These are phyloP conservation scores for Penicillium nordicum DNA, from an alignment of 2,329 filamentous ascomycete species.

Conservation along the genomic window DNA sequence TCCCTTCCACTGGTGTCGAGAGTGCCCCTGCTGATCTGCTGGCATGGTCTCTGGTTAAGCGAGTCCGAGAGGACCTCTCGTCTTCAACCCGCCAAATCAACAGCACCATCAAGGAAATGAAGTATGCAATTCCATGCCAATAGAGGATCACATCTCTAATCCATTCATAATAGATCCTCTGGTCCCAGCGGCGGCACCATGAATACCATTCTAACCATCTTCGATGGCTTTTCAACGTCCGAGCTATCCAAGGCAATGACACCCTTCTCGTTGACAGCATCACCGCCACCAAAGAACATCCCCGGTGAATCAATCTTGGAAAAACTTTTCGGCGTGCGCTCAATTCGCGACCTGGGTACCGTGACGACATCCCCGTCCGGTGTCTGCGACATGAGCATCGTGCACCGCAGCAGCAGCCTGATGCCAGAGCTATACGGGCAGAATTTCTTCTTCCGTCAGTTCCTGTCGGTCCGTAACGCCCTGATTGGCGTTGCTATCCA, in stretches of 20 bases:
- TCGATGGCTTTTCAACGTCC: conserved; percentile 46
- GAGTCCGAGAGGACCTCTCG: conserved; percentile 51
- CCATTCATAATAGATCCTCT: conserved; percentile 28
- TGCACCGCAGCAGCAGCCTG: conserved; percentile 59
- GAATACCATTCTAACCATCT: conserved; percentile 60
- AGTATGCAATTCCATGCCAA: conserved; percentile 31
- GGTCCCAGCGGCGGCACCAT: conserved; percentile 60
- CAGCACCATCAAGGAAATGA: conserved; percentile 53
- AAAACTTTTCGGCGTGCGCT: conserved; percentile 49
- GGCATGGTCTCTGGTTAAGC: conserved; percentile 51
- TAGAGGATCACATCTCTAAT: conserved; percentile 1
- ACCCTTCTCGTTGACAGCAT: conserved; percentile 52
- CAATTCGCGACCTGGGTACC: conserved; percentile 55
- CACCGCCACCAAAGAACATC: conserved; percentile 34
- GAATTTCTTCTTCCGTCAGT: conserved; percentile 57
- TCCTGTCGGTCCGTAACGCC: conserved; percentile 50
- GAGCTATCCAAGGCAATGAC: conserved; percentile 48
- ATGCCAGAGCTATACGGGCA: conserved; percentile 57
- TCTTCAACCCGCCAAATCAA: conserved; percentile 52
- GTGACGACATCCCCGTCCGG: conserved; percentile 55
- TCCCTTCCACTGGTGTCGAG: conserved; percentile 60
- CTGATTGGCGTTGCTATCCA: conserved; percentile 51
- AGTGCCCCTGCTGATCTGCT: conserved; percentile 59
- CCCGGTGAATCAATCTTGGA: conserved; percentile 30
- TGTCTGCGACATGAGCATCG: conserved; percentile 53